Base-by-base conservation (phyloP, 352 stramenopile species). In the Pythium phragmitis region DNA sequence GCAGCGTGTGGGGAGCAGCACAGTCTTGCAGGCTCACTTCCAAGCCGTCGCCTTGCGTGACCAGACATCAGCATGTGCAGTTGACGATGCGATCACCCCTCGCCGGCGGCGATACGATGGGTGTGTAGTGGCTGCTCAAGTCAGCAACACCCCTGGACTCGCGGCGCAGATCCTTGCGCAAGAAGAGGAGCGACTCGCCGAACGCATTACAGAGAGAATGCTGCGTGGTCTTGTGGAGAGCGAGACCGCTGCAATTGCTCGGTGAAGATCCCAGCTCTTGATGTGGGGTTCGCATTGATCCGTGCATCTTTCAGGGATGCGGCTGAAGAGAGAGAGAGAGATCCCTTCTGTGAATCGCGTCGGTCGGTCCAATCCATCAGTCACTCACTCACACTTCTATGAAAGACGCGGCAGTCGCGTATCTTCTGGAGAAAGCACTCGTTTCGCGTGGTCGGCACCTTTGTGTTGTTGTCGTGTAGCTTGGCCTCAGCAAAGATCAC, bases 151-250 rank as follows among this genome's bases (percentile, higher is more conserved):
- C 11, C 63, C n/a, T 7, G 48, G 39, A 1, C 47, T 69, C 4
- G 41, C 46, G 9, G 30, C 55, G 14, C 55, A 57, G 43, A 51
- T 70, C 28, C 63, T 70, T 21, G 33, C 60, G 12, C 41, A 57
- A 41, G 63, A 65, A 59, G 54, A 65, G 45, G 34, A 53, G 9
- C 36, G 17, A 11, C 41, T 65, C 26, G 49, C 43, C 11, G 66
- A 73, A n/a, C 48, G 60, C 26, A 73, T 73, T 43, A 62, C 43
- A 1, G 50, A 58, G 34, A 34, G 46, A 45, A 33, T 73, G 43
- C 61, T 73, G 43, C 26, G 41, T n/a, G 51, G 57, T 13, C 48
- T 72, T 9, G 30, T 69, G 23, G 17, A 30, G n/a, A 47, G 17
- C 23, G 54, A 63, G 39, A 62, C 39, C 2, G 21, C 39, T 21